A percentile compares a stretch with the other conserved stretches of the same genome.
These are phyloP conservation scores for Penicillium taxi DNA, from an alignment of 495 filamentous ascomycete species.

Conservation along the genomic window DNA sequence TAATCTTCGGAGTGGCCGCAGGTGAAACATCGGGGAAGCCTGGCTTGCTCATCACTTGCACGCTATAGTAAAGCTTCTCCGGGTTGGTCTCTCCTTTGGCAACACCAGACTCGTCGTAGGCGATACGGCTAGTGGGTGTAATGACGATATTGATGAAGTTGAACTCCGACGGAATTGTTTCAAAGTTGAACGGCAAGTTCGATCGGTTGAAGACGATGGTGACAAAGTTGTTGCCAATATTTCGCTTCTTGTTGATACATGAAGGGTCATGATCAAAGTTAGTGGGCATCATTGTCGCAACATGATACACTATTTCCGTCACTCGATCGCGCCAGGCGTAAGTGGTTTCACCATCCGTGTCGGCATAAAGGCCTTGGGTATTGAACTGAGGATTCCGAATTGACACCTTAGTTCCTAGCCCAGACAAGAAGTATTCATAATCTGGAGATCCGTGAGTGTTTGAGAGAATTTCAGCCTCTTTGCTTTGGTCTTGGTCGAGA, in stretches of 20 bases:
- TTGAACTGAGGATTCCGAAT: slow-evolving; percentile 82
- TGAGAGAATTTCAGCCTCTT: slow-evolving; percentile 72
- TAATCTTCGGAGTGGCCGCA: slow-evolving; percentile 75
- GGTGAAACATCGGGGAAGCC: slow-evolving; percentile 87
- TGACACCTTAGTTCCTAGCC: slow-evolving; percentile 69
- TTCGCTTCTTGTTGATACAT: slow-evolving; percentile 80
- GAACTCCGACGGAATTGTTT: slow-evolving; percentile 88
- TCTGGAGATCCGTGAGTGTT: slow-evolving; percentile 77
- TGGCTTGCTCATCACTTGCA: slow-evolving; percentile 73
- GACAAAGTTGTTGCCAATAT: slow-evolving; percentile 96
- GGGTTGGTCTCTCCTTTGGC: slow-evolving; percentile 19
- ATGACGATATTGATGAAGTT: slow-evolving; percentile 96
- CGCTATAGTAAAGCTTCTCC: slow-evolving; percentile 62
- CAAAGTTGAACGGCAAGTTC: slow-evolving; percentile 74
- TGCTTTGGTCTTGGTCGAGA: slow-evolving; percentile 71
- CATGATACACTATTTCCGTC: slow-evolving; percentile 91
- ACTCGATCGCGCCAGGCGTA: slow-evolving; percentile 92
- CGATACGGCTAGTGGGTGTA: slow-evolving; percentile 64
- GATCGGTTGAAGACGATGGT: slow-evolving; percentile 98
- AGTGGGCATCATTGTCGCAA: slow-evolving; percentile 95
- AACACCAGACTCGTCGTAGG: slow-evolving; percentile 20
- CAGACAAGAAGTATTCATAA: slow-evolving; percentile 74
- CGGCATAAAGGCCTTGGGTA: slow-evolving; percentile 82
- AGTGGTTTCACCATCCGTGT: slow-evolving; percentile 75
- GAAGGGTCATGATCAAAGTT: slow-evolving; percentile 64